Evolutionary conservation across 2,329 filamentous ascomycete genomes (phyloP).

Genomic region (Pseudocercospora musae): DNA sequence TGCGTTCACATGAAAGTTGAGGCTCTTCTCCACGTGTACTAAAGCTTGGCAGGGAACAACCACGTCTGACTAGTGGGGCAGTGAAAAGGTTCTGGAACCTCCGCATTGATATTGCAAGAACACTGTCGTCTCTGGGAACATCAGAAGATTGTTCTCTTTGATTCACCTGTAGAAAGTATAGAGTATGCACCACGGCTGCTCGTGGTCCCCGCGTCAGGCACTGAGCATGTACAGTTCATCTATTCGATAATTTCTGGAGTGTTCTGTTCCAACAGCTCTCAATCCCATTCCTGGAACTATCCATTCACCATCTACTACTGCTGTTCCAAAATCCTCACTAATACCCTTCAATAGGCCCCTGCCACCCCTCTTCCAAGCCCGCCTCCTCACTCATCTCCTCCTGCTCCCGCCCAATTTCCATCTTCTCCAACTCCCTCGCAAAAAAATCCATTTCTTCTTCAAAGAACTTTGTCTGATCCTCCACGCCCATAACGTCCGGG

Average conservation of each 20-base stretch:
- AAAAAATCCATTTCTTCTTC: constrained; percentile 50
- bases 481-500: constrained; percentile 67
- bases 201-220: too few species aligned
- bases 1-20: not conserved
- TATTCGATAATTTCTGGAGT: too few species aligned
- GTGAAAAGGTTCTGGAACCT: not conserved
- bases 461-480: constrained; percentile 31
- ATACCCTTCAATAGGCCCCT: constrained; percentile 32
- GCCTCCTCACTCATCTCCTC: constrained; percentile 24
- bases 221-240: too few species aligned
- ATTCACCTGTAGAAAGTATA: too few species aligned
- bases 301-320: not conserved
- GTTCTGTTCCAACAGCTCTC: too few species aligned
- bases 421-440: constrained; percentile 48
- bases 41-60: not conserved
- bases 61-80: not conserved
- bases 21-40: not conserved
- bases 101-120: not conserved
- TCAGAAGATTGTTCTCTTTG: too few species aligned
- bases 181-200: too few species aligned
- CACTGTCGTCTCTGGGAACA: too few species aligned
- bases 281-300: not conserved
- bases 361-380: constrained; percentile 21
- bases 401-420: constrained; percentile 38
- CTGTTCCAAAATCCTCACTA: constrained; percentile 6